These are phyloP conservation scores for Scutellaria barbata DNA, from an alignment of 257 asterid genomes.

Conservation along the genomic window DNA sequence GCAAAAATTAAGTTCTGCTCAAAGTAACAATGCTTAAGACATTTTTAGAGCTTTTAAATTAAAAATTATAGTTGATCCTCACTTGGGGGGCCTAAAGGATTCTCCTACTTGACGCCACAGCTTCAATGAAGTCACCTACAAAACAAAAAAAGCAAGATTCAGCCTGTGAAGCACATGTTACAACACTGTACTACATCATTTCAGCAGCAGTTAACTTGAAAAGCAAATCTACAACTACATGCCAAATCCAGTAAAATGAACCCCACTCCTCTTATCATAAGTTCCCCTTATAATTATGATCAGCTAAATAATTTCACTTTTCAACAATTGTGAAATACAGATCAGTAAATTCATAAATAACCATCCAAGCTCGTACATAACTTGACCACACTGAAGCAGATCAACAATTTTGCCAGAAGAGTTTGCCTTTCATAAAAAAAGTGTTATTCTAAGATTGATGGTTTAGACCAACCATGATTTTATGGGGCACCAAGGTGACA, in stretches of 20 bases:
- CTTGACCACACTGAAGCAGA: not conserved
- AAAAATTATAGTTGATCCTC: constrained; percentile 37
- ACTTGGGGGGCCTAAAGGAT: constrained; percentile 93
- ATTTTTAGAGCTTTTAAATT: constrained; percentile 18
- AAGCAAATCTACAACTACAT: constrained; percentile 18
- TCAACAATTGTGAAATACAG: not conserved
- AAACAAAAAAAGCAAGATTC: constrained; percentile 31
- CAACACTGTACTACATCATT: constrained; percentile 2
- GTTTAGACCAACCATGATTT: not conserved
- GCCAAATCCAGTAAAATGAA: constrained; percentile 11
- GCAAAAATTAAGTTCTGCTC: not conserved
- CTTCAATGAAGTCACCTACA: constrained; percentile 88
- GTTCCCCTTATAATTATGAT: not conserved
- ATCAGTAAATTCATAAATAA: no score
- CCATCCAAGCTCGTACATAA: no score
- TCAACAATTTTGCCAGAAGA: not conserved
- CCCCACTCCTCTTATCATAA: constrained; percentile 16
- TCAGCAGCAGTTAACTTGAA: constrained; percentile 2
- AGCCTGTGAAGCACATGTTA: constrained; percentile 20
- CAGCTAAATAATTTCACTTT: constrained; percentile 9
- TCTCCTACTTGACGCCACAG: constrained; percentile 98
- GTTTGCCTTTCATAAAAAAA: not conserved
- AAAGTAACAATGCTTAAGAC: constrained; percentile 20
- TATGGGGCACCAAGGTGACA: not conserved
- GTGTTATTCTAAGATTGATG: not conserved